Evolutionary conservation across 2,329 filamentous ascomycete genomes (phyloP).

Genomic region (Emericellopsis cladophorae): DNA sequence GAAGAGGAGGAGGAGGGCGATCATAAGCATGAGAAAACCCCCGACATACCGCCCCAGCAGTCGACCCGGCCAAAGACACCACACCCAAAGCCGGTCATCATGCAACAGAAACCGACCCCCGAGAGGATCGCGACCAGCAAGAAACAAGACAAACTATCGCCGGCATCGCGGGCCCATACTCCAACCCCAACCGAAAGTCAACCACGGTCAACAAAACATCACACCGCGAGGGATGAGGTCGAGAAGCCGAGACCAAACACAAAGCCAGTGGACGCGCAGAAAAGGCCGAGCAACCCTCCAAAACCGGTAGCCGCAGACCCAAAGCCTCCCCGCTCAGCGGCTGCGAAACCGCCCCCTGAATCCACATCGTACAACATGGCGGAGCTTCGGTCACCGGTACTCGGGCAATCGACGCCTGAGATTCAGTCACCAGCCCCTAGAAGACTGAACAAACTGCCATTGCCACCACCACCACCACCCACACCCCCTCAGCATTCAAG

Average conservation of each 20-base stretch:
- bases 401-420: constrained; percentile 4
- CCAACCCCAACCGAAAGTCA: not conserved
- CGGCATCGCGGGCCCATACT: not conserved
- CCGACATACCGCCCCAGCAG: not conserved
- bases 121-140: not conserved
- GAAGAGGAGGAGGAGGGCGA: not conserved
- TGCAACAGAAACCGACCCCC: not conserved
- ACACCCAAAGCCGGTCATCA: too few species aligned
- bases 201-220: not conserved
- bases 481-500: constrained; percentile 12
- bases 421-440: constrained; percentile 19
- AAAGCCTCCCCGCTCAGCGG: not conserved
- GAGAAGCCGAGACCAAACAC: not conserved
- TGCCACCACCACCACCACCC: constrained; percentile 12
- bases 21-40: not conserved
- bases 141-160: not conserved
- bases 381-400: constrained; percentile 4
- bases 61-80: not conserved
- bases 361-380: not conserved
- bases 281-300: not conserved
- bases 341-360: not conserved
- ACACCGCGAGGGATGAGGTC: not conserved
- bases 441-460: constrained; percentile 14
- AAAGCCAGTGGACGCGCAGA: not conserved
- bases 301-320: not conserved